These are phyloP conservation scores for Phytophthora citrophthora DNA, from an alignment of 352 stramenopile species.

Conservation along the genomic window DNA sequence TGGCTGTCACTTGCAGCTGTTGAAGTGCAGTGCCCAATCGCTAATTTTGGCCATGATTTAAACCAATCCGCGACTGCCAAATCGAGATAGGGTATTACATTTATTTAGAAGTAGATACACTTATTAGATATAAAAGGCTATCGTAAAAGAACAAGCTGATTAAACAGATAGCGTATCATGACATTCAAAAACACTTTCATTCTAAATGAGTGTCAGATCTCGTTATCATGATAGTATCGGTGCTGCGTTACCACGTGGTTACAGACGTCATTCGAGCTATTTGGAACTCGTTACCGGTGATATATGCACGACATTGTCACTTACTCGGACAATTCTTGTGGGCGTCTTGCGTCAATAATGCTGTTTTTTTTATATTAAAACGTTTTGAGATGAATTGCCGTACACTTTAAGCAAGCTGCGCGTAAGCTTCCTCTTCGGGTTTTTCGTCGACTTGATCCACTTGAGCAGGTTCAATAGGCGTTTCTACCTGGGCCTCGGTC, in stretches of 20 bases:
- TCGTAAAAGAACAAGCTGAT: no score
- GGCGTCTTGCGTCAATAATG: no score
- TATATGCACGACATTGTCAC: neutral
- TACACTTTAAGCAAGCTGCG: neutral
- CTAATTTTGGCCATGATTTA: neutral
- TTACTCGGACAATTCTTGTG: neutral
- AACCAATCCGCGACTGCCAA: neutral
- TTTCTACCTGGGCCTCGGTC: slow-evolving; percentile 1
- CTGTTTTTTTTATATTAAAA: no score
- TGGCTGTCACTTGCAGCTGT: slow-evolving; percentile 8
- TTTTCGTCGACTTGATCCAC: slow-evolving; percentile 1
- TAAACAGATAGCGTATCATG: no score
- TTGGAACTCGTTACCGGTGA: no score
- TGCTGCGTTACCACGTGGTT: slow-evolving; percentile 10
- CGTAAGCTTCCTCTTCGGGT: neutral
- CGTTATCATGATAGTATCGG: neutral
- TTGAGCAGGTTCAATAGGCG: neutral
- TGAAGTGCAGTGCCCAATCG: slow-evolving; percentile 8
- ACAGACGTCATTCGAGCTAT: neutral
- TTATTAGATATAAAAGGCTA: neutral
- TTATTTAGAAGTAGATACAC: slow-evolving; percentile 15
- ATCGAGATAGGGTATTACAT: neutral
- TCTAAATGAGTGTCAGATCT: neutral
- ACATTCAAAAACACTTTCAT: no score
- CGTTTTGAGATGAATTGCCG: no score